Evolutionary conservation across 176 grass and related monocot species (phyloP).

Genomic region (Tillandsia leiboldiana): DNA sequence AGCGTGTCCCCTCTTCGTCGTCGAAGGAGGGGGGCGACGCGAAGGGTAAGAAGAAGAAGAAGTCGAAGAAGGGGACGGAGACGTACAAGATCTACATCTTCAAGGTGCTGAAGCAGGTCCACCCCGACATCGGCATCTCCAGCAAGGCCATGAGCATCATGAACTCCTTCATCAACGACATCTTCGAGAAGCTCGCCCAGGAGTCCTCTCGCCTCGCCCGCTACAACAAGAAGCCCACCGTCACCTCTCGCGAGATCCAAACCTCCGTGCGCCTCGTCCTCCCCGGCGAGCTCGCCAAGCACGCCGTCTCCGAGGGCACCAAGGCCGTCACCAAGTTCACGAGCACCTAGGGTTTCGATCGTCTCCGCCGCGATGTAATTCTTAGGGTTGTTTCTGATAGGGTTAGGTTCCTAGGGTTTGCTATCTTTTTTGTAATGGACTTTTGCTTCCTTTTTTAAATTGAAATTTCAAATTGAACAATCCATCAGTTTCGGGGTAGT

Average conservation of each 20-base stretch:
- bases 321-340: conserved; percentile 32
- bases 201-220: conserved; percentile 21
- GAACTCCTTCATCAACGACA: conserved; percentile 36
- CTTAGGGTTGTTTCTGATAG: neutral
- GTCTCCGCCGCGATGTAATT: neutral
- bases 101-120: conserved; percentile 31
- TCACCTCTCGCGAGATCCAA: conserved; percentile 32
- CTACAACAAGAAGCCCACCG: conserved; percentile 33
- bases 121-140: conserved; percentile 29
- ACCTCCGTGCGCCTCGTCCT: conserved; percentile 29
- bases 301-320: conserved; percentile 31
- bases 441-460: too few relatives aligned
- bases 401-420: neutral
- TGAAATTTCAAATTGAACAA: too few relatives aligned
- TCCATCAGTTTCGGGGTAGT: too few relatives aligned
- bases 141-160: conserved; percentile 38
- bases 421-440: too few relatives aligned
- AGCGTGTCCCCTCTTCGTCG: conserved; percentile 7
- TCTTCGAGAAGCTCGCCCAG: conserved; percentile 26
- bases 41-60: conserved; percentile 28
- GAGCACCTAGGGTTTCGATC: conserved; percentile 7
- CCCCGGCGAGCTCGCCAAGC: conserved; percentile 30
- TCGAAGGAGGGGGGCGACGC: conserved; percentile 18
- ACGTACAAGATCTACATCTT: conserved; percentile 37
- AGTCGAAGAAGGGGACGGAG: conserved; percentile 26